These are phyloP conservation scores for Paraphaeosphaeria sporulosa DNA, from an alignment of 2,329 filamentous ascomycete species.

Conservation along the genomic window DNA sequence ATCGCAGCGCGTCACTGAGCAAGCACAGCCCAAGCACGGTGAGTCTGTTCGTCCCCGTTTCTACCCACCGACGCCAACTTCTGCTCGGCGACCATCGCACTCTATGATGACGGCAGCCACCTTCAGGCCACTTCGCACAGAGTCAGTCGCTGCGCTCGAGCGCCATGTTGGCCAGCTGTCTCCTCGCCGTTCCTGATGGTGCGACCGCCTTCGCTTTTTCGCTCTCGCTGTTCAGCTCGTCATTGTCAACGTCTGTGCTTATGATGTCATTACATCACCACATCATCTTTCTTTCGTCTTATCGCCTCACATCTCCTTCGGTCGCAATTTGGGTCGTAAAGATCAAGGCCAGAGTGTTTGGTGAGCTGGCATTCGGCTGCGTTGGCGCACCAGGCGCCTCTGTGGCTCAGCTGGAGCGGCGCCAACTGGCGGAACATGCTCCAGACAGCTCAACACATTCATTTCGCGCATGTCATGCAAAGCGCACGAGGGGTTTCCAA, in stretches of 20 bases:
- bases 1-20: not conserved
- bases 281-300: conserved; percentile 2
- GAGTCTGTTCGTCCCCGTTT: not conserved
- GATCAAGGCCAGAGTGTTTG: conserved; percentile 16
- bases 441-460: not conserved
- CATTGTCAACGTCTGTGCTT: conserved; percentile 21
- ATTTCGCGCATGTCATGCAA: conserved; percentile 9
- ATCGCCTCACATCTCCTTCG: conserved; percentile 1
- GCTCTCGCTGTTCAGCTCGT: conserved; percentile 18
- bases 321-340: conserved; percentile 3
- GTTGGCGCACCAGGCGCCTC: conserved; percentile 15
- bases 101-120: not conserved
- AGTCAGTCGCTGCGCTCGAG: conserved; percentile 19
- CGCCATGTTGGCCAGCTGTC: conserved; percentile 18
- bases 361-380: conserved; percentile 31
- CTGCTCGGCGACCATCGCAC: not conserved
- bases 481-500: conserved; percentile 1
- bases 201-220: conserved; percentile 24
- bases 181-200: conserved; percentile 19
- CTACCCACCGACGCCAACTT: not conserved
- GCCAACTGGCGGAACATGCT: conserved; percentile 5
- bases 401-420: conserved; percentile 22
- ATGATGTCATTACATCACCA: conserved; percentile 32
- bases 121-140: conserved; percentile 1
- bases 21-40: conserved; percentile 2